Conservation (phyloP, 2,329 filamentous ascomycete genomes). For the Chaetomium strumarium region DNA sequence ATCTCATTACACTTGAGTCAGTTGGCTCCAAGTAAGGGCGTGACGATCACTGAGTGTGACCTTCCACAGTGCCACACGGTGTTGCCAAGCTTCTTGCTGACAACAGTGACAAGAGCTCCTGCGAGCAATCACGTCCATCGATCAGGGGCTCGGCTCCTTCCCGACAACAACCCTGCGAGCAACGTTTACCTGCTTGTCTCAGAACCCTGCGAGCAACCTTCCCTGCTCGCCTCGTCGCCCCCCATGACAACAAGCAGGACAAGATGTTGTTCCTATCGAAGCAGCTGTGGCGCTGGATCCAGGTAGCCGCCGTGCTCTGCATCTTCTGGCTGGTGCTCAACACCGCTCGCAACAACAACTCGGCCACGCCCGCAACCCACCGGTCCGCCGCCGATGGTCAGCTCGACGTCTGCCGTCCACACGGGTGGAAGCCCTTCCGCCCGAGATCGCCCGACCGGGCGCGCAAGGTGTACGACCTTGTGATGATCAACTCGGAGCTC, state of each 20-base stretch:
- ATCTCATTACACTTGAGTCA: no score
- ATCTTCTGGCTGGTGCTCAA: slow-evolving; percentile 14
- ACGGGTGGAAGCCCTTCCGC: slow-evolving; percentile 35
- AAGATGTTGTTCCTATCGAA: slow-evolving; percentile 5
- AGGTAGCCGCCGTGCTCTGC: slow-evolving; percentile 7
- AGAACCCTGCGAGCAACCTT: not conserved
- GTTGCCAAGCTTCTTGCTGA: no score
- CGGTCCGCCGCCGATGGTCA: not conserved
- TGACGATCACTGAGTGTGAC: no score
- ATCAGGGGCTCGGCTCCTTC: no score
- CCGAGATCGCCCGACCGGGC: slow-evolving; percentile 17
- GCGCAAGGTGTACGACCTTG: slow-evolving; percentile 55
- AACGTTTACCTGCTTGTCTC: not conserved
- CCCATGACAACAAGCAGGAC: not conserved
- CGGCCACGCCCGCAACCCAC: not conserved
- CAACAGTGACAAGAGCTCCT: no score
- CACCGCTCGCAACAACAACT: not conserved
- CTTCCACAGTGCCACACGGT: no score
- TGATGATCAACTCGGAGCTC: slow-evolving; percentile 58
- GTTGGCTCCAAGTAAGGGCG: no score
- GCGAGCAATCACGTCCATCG: not conserved
- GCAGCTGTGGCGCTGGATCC: slow-evolving; percentile 13
- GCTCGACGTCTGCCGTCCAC: slow-evolving; percentile 30
- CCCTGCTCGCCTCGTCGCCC: not conserved
- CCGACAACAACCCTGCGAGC: no score